These are phyloP conservation scores for Cucumis variabilis DNA, from an alignment of 331 rosid genomes.

Conservation along the genomic window DNA sequence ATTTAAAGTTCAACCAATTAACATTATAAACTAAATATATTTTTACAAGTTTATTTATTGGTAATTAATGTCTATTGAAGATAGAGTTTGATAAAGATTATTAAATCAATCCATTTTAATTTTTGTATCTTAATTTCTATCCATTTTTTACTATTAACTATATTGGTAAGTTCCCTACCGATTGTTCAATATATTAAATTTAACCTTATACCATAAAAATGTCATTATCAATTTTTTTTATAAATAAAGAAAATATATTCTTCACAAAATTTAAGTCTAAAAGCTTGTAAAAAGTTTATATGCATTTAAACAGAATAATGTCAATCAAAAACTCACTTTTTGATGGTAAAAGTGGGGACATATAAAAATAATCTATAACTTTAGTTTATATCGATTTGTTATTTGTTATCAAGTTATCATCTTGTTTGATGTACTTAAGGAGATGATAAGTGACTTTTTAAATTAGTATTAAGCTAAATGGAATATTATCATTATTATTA, in stretches of 20 bases:
- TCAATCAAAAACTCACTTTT: not conserved
- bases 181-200: not conserved
- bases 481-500: not conserved
- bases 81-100: not conserved
- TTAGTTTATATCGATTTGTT: too few relatives aligned
- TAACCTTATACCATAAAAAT: not conserved
- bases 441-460: not conserved
- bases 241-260: not conserved
- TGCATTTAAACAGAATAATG: not conserved
- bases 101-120: not conserved
- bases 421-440: not conserved
- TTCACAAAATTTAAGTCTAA: not conserved
- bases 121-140: not conserved
- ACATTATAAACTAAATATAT: not conserved
- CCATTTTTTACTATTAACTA: not conserved
- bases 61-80: not conserved
- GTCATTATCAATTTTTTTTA: not conserved
- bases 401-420: not conserved
- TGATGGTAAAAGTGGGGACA: not conserved
- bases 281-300: not conserved
- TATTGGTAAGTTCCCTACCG: not conserved
- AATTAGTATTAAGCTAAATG: not conserved
- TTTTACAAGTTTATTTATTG: not conserved
- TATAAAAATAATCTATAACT: not conserved
- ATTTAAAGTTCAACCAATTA: not conserved